Conservation (phyloP, 1,284 basidiomycete species). For the Puccinia novopanici region DNA sequence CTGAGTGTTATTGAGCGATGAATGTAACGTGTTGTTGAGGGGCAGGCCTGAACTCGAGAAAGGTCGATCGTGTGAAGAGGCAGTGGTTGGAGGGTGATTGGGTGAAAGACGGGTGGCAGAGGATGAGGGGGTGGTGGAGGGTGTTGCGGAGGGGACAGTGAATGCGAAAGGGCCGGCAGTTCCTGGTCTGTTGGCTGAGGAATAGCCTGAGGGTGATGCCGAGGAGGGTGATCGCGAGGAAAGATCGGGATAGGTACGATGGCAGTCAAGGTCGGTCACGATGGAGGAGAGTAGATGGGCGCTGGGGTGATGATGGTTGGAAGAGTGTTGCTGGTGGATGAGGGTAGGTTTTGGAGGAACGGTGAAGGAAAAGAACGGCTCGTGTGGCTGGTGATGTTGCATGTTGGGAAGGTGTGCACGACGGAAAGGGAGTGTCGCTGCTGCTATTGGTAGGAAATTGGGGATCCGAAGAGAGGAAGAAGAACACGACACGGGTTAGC, state of each 20-base stretch:
- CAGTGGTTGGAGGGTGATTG: background rate
- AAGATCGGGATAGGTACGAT: background rate
- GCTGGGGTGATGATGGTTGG: background rate
- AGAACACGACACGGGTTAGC: no score
- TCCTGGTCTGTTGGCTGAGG: background rate
- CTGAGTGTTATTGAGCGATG: background rate
- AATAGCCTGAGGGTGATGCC: background rate
- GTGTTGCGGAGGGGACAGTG: slow-evolving; percentile 9
- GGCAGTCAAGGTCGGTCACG: background rate
- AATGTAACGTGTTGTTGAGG: background rate
- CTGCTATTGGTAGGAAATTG: background rate
- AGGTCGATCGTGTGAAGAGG: background rate
- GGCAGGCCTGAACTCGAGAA: slow-evolving; percentile 15
- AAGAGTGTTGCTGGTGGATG: background rate
- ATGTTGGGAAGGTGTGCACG: background rate
- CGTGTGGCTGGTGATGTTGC: slow-evolving; percentile 32
- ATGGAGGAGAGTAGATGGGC: background rate
- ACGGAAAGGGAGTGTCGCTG: background rate
- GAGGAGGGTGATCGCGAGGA: background rate
- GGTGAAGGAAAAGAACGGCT: slow-evolving; percentile 33
- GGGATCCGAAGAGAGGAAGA: background rate
- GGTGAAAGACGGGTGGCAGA: background rate
- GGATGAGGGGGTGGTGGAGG: background rate
- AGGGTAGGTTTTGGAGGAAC: slow-evolving; percentile 31
- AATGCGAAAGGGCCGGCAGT: slow-evolving; percentile 32